phyloP scores from a whole-genome alignment of 2,329 filamentous ascomycete genomes.

The Clarireedia sp. region DNA sequence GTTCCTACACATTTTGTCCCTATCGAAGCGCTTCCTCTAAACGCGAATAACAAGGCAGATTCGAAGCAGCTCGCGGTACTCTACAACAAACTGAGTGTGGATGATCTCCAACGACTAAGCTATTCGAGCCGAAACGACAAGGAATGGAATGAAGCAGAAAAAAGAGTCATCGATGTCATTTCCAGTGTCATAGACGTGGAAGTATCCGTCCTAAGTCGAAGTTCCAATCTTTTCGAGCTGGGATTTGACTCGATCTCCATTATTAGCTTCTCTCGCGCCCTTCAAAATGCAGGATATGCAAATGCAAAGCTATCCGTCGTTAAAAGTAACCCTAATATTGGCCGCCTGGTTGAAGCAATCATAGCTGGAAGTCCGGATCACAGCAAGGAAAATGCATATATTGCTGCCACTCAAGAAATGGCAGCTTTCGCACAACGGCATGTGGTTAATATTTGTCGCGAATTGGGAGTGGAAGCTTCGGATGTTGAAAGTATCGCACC shows the following conservation, averaged over 20 bases:
- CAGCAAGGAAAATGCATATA: constrained; percentile 16
- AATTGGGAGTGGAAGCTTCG: constrained; percentile 41
- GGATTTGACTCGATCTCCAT: constrained; percentile 85
- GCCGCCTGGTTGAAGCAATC: constrained; percentile 35
- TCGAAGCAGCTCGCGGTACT: constrained; percentile 58
- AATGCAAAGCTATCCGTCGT: constrained; percentile 57
- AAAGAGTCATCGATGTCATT: constrained; percentile 46
- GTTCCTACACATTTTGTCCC: constrained; percentile 76
- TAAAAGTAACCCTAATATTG: constrained; percentile 51
- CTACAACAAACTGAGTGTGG: constrained; percentile 51
- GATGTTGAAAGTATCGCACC: constrained; percentile 68
- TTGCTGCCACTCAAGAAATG: constrained; percentile 34
- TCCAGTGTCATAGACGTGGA: constrained; percentile 31
- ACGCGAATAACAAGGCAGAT: constrained; percentile 85
- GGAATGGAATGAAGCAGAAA: constrained; percentile 34
- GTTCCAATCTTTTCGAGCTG: constrained; percentile 71
- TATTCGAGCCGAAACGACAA: constrained; percentile 25
- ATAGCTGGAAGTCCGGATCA: constrained; percentile 1
- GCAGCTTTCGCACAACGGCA: constrained; percentile 32
- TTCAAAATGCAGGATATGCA: constrained; percentile 56
- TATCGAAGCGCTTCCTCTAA: constrained; percentile 66
- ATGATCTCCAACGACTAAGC: constrained; percentile 52
- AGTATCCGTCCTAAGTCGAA: constrained; percentile 37
- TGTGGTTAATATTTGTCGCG: constrained; percentile 31
- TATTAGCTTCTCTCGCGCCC: constrained; percentile 55